phyloP scores from a whole-genome alignment of 495 filamentous ascomycete species.

The Talaromyces adpressus region DNA sequence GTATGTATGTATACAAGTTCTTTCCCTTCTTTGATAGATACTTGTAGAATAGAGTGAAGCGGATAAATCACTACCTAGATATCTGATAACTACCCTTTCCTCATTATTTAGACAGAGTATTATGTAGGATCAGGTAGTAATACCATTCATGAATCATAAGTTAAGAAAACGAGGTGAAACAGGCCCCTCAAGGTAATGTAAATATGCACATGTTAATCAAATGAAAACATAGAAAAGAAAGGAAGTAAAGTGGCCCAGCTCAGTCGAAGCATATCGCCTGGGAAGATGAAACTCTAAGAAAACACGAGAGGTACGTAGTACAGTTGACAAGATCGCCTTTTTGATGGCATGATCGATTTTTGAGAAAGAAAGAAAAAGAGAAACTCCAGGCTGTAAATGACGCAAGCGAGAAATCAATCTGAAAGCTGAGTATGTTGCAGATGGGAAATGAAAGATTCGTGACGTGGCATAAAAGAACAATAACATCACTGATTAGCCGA shows the following conservation, averaged over 20 bases:
- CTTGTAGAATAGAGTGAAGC: neutral
- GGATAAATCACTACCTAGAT: too few relatives aligned
- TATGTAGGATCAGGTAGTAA: neutral
- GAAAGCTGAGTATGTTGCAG: neutral
- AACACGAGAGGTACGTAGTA: neutral
- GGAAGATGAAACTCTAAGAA: neutral
- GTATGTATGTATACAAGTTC: neutral
- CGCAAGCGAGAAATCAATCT: neutral
- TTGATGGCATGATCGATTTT: too few relatives aligned
- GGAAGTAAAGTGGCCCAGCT: neutral
- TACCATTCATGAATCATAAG: conserved; percentile 2
- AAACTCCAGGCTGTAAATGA: conserved; percentile 3
- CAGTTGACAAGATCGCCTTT: neutral
- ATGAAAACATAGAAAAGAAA: conserved; percentile 1
- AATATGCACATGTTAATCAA: neutral
- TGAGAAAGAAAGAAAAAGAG: neutral
- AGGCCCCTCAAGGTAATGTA: neutral
- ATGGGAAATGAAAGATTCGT: conserved; percentile 3
- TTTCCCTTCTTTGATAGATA: neutral
- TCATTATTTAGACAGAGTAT: neutral
- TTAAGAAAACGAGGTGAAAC: neutral
- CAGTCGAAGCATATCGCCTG: neutral
- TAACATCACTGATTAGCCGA: neutral
- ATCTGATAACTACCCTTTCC: neutral
- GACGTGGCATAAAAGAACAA: conserved; percentile 1